phyloP scores from a whole-genome alignment of 1,284 basidiomycete species.

The Ceratobasidium papillatum region DNA sequence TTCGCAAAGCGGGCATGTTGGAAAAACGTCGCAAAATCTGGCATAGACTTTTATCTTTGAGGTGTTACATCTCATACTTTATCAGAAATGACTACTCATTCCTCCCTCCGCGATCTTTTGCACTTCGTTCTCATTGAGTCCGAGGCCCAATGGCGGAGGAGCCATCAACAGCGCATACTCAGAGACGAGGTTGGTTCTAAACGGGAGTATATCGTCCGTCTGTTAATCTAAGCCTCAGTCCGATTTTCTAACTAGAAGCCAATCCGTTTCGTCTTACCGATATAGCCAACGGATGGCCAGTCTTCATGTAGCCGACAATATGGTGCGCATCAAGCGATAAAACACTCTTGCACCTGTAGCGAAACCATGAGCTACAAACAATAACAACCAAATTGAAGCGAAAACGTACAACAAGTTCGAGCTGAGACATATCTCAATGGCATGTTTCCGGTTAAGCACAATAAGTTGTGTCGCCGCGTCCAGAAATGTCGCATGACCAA shows the following conservation, averaged over 20 bases:
- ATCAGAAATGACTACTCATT: constrained; percentile 61
- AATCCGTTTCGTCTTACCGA: constrained; percentile 63
- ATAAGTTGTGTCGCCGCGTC: constrained; percentile 65
- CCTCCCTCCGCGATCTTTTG: constrained; percentile 67
- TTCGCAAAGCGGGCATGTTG: too few relatives aligned
- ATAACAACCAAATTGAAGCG: background rate
- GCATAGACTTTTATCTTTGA: background rate
- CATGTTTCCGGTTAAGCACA: constrained; percentile 67
- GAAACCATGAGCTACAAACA: background rate
- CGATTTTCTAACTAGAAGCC: background rate
- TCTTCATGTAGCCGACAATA: constrained; percentile 69
- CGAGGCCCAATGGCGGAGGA: constrained; percentile 69
- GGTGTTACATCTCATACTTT: background rate
- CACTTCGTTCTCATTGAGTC: constrained; percentile 67
- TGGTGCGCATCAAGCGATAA: constrained; percentile 71
- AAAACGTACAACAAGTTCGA: constrained; percentile 76
- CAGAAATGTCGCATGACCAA: constrained; percentile 86
- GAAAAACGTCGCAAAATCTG: too few relatives aligned
- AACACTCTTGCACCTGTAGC: constrained; percentile 72
- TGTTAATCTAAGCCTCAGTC: constrained; percentile 49
- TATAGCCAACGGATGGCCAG: constrained; percentile 73
- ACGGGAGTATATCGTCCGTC: constrained; percentile 84
- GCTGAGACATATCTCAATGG: constrained; percentile 81
- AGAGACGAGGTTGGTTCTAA: constrained; percentile 72
- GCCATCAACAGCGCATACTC: constrained; percentile 83